phyloP scores from a whole-genome alignment of 2,329 filamentous ascomycete genomes.

The Ophiocordyceps robertsii region DNA sequence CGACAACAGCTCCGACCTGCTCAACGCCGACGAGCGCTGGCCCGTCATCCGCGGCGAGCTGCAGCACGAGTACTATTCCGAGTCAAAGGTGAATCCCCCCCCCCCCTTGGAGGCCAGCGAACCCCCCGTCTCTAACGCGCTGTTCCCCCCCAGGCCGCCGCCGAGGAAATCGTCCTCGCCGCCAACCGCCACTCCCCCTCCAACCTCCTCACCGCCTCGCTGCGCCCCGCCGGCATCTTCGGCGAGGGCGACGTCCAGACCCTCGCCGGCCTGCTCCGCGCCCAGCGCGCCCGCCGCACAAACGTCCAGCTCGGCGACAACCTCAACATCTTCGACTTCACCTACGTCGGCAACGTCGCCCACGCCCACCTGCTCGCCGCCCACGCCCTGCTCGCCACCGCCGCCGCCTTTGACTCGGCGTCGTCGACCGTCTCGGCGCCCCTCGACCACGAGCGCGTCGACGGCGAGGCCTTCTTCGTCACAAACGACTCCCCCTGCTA shows the following conservation, averaged over 20 bases:
- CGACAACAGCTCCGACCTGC: conserved; percentile 66
- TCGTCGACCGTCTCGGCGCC: conserved; percentile 23
- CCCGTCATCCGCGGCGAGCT: conserved; percentile 58
- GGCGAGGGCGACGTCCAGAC: conserved; percentile 76
- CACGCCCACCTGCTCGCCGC: conserved; percentile 77
- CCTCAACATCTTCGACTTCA: conserved; percentile 50
- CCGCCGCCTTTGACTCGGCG: conserved; percentile 30
- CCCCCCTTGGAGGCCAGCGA: not conserved
- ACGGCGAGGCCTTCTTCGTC: conserved; percentile 81
- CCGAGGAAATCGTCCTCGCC: conserved; percentile 67
- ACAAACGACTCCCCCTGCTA: conserved; percentile 82
- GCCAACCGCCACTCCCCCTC: conserved; percentile 51
- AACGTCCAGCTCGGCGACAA: conserved; percentile 67
- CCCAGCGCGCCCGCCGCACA: conserved; percentile 55
- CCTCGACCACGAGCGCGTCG: conserved; percentile 60
- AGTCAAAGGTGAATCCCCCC: conserved; percentile 60
- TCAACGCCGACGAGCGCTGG: conserved; percentile 75
- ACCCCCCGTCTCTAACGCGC: not conserved
- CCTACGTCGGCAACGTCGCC: conserved; percentile 49
- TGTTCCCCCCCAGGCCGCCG: conserved; percentile 49
- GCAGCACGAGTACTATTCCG: conserved; percentile 73
- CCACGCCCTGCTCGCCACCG: conserved; percentile 52
- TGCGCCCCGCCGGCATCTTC: conserved; percentile 82
- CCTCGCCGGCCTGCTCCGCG: conserved; percentile 59
- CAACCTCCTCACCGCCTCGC: conserved; percentile 59